A percentile compares a stretch with the other conserved stretches of the same genome.
Conservation (phyloP, 108 stramenopile species). For the Bacterosira constricta region DNA sequence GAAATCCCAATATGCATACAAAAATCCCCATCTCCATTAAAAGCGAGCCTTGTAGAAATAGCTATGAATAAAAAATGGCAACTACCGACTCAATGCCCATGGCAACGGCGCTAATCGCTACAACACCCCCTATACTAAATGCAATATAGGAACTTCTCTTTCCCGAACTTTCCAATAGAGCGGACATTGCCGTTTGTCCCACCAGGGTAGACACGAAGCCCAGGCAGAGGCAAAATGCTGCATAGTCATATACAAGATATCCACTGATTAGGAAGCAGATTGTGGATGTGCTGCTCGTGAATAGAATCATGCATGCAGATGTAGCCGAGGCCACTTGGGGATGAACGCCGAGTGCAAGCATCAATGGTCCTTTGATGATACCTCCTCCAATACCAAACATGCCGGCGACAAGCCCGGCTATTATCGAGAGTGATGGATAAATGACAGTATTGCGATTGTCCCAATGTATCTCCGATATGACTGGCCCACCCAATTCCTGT, state of each 20-base stretch:
- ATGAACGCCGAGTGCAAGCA: slow-evolving; percentile 64
- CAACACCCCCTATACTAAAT: slow-evolving; percentile 68
- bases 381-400: slow-evolving; percentile 71
- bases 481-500: neutral
- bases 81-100: slow-evolving; percentile 36
- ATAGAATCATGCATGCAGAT: slow-evolving; percentile 62
- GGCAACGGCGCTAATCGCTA: slow-evolving; percentile 68
- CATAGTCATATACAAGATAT: slow-evolving; percentile 51
- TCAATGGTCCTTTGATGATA: slow-evolving; percentile 68
- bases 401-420: slow-evolving; percentile 51
- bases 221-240: slow-evolving; percentile 41
- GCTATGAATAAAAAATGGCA: neutral
- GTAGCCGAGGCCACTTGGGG: slow-evolving; percentile 63
- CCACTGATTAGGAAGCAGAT: slow-evolving; percentile 58
- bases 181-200: slow-evolving; percentile 54
- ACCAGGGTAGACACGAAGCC: slow-evolving; percentile 49
- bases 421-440: slow-evolving; percentile 60
- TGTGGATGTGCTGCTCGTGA: slow-evolving; percentile 58
- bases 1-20: too few species aligned
- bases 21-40: too few species aligned
- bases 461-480: slow-evolving; percentile 61
- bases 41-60: too few species aligned
- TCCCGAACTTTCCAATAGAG: slow-evolving; percentile 46
- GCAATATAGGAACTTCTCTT: slow-evolving; percentile 54
- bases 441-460: slow-evolving; percentile 42